Evolutionary conservation across 495 filamentous ascomycete genomes (phyloP).

Genomic region (Cercophora scortea): DNA sequence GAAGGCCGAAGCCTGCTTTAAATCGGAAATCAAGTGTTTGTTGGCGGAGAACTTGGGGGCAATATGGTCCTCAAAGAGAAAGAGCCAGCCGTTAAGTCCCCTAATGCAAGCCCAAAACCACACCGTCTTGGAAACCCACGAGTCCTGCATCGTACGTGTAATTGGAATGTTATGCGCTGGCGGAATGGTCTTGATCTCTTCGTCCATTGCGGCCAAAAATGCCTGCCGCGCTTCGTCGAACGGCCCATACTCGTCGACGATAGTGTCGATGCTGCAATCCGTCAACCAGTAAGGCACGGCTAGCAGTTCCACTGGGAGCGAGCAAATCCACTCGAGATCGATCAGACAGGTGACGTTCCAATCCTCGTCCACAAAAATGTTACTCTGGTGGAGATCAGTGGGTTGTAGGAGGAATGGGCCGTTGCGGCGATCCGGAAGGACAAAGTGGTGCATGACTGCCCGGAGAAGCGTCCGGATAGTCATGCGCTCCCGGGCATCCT

Average conservation of each 20-base stretch:
- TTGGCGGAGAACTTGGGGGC: too few species aligned
- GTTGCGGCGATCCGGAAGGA: slow-evolving; percentile 10
- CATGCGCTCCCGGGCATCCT: slow-evolving; percentile 21
- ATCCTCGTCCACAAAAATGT: slow-evolving; percentile 30
- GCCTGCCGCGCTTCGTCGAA: slow-evolving; percentile 6
- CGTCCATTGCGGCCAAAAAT: slow-evolving; percentile 6
- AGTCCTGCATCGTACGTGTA: too few species aligned
- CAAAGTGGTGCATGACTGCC: slow-evolving; percentile 16
- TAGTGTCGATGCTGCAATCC: slow-evolving; percentile 14
- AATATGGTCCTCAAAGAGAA: too few species aligned
- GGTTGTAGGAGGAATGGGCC: slow-evolving; percentile 16
- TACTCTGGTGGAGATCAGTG: slow-evolving; percentile 18
- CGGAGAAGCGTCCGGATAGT: slow-evolving; percentile 21
- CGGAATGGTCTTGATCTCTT: too few species aligned
- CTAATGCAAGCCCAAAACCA: too few species aligned
- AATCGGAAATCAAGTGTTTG: too few species aligned
- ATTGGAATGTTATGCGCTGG: too few species aligned
- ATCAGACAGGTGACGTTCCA: slow-evolving; percentile 21
- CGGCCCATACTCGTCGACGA: slow-evolving; percentile 1
- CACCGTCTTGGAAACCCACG: too few species aligned
- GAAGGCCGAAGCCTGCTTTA: too few species aligned
- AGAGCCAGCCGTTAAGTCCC: too few species aligned
- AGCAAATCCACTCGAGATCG: slow-evolving; percentile 21
- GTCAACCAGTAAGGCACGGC: slow-evolving; percentile 27
- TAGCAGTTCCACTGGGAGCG: slow-evolving; percentile 19